These are phyloP conservation scores for Populus davidiana DNA, from an alignment of 345 rosid species.

Conservation along the genomic window DNA sequence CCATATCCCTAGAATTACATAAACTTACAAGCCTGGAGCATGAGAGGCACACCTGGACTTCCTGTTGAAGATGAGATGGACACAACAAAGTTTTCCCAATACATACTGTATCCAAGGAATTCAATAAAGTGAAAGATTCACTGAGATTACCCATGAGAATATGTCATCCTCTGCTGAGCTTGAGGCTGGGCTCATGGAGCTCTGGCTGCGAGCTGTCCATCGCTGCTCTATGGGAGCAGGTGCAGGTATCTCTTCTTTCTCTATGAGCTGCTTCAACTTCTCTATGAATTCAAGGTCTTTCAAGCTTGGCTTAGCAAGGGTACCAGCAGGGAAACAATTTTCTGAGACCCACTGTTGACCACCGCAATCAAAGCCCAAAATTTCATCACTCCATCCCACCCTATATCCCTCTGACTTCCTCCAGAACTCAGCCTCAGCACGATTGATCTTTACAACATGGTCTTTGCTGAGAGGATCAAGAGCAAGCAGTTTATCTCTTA, in stretches of 20 bases:
- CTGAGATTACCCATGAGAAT: slow-evolving; percentile 74
- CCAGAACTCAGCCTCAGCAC: slow-evolving; percentile 97
- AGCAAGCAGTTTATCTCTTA: slow-evolving; percentile 87
- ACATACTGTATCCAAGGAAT: background rate
- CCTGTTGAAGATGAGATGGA: background rate
- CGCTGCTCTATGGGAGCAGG: slow-evolving; percentile 95
- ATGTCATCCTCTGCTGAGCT: slow-evolving; percentile 70
- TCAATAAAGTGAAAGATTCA: background rate
- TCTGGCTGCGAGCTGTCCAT: slow-evolving; percentile 86
- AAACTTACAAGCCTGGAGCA: background rate
- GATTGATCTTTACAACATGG: slow-evolving; percentile 70
- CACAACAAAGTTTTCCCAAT: background rate
- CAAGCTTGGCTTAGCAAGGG: slow-evolving; percentile 78
- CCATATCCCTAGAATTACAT: background rate
- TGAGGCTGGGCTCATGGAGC: slow-evolving; percentile 85
- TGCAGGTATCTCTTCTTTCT: slow-evolving; percentile 76
- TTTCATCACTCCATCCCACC: slow-evolving; percentile 96
- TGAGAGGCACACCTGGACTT: background rate
- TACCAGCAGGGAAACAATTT: slow-evolving; percentile 91
- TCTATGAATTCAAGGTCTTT: slow-evolving; percentile 91
- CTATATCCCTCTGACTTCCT: slow-evolving; percentile 92
- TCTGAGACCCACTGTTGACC: slow-evolving; percentile 99
- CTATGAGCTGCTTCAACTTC: slow-evolving; percentile 73
- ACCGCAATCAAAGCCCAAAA: slow-evolving; percentile 96
- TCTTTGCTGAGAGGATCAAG: slow-evolving; percentile 89